Percentiles rank a stretch among this genome's conserved stretches.
Conservation (phyloP, 257 asterid species). For the Jacaranda copaia region DNA sequence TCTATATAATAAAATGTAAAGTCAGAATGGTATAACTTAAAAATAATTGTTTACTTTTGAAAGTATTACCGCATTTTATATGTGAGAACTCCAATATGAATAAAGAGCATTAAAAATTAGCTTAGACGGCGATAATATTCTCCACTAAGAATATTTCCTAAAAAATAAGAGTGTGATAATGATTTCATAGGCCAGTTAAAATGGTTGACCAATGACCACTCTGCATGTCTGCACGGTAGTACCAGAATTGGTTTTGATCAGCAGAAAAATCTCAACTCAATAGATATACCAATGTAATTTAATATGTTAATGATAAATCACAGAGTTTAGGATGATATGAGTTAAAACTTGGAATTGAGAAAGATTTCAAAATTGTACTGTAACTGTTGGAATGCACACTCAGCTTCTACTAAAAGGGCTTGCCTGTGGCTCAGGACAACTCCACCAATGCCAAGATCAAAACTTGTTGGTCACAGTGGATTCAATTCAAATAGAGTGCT, state of each 20-base stretch:
- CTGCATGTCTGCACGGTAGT: too few species aligned
- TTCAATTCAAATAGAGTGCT: constrained; percentile 40
- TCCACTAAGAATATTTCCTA: too few species aligned
- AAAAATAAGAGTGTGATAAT: too few species aligned
- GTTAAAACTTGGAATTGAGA: constrained; percentile 4
- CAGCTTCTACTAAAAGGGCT: constrained; percentile 49
- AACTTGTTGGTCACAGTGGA: not conserved
- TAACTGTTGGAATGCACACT: constrained; percentile 55
- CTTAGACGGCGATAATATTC: too few species aligned
- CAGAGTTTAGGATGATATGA: constrained; percentile 20
- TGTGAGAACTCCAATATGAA: not conserved
- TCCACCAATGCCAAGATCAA: constrained; percentile 29
- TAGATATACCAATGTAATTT: constrained; percentile 31
- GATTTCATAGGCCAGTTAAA: too few species aligned
- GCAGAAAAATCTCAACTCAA: constrained; percentile 37
- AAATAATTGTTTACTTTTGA: too few species aligned
- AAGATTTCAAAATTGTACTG: constrained; percentile 41
- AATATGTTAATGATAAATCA: constrained; percentile 29
- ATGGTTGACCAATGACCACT: too few species aligned
- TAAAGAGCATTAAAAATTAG: too few species aligned
- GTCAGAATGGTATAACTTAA: too few species aligned
- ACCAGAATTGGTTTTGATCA: too few species aligned
- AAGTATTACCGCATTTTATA: too few species aligned
- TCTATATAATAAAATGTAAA: too few species aligned
- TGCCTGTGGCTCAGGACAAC: not conserved